phyloP scores from a whole-genome alignment of 1,284 basidiomycete species.

The Cystobasidium slooffiae region DNA sequence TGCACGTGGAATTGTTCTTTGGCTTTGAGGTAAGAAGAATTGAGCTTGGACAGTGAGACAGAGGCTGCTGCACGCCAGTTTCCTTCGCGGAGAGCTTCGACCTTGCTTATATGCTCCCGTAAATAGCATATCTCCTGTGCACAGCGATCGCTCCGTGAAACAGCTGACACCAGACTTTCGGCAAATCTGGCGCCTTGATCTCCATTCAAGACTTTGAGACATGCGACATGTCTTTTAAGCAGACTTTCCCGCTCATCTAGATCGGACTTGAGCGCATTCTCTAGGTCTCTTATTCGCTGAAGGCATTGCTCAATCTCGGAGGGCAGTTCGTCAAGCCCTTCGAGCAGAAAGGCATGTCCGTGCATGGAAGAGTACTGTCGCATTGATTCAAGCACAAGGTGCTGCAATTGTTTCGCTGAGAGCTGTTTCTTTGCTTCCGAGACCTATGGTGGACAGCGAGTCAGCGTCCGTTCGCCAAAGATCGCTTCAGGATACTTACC shows the following conservation, averaged over 20 bases:
- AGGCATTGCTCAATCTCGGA: slow-evolving; percentile 22
- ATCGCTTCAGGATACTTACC: background rate
- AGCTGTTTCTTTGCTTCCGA: slow-evolving; percentile 28
- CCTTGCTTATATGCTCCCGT: slow-evolving; percentile 22
- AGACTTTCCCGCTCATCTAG: slow-evolving; percentile 8
- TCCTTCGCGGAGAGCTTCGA: slow-evolving; percentile 15
- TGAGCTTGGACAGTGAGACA: slow-evolving; percentile 25
- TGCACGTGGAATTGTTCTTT: slow-evolving; percentile 27
- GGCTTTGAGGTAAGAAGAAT: slow-evolving; percentile 28
- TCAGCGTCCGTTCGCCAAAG: background rate
- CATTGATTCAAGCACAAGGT: slow-evolving; percentile 22
- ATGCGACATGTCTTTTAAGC: slow-evolving; percentile 29
- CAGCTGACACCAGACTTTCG: slow-evolving; percentile 23
- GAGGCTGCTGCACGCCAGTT: slow-evolving; percentile 32
- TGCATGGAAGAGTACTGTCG: slow-evolving; percentile 16
- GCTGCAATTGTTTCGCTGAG: slow-evolving; percentile 15
- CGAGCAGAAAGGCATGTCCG: slow-evolving; percentile 10
- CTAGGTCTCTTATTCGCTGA: slow-evolving; percentile 18
- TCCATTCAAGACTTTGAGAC: slow-evolving; percentile 20
- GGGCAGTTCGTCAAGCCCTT: slow-evolving; percentile 24
- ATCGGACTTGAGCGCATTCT: slow-evolving; percentile 3
- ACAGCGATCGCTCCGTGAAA: slow-evolving; percentile 6
- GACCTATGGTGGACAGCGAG: background rate
- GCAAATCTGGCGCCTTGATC: slow-evolving; percentile 35
- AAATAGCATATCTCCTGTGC: slow-evolving; percentile 8